Percentiles rank a stretch among this genome's conserved stretches.
Conservation (phyloP, 1,139 yeast genomes). For the Suhomyces panamericanus region DNA sequence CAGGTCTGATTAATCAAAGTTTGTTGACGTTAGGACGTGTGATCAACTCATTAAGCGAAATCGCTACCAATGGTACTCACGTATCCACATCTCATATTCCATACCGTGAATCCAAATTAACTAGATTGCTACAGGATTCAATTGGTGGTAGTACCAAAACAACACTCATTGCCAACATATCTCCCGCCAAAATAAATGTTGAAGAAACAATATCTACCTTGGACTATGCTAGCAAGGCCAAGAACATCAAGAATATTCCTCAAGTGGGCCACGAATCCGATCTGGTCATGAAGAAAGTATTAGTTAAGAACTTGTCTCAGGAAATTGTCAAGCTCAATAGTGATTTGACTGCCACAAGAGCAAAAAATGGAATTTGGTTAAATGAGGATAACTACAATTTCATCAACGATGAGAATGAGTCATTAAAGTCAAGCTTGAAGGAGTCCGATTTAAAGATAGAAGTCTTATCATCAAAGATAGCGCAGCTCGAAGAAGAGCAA, state of each 20-base stretch:
- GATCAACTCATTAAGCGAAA: slow-evolving; percentile 59
- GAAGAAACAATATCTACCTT: slow-evolving; percentile 83
- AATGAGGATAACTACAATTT: slow-evolving; percentile 58
- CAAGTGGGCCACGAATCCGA: slow-evolving; percentile 56
- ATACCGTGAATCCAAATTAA: slow-evolving; percentile 80
- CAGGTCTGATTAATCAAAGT: slow-evolving; percentile 85
- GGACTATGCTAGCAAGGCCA: slow-evolving; percentile 83
- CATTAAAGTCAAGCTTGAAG: slow-evolving; percentile 26
- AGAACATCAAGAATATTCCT: slow-evolving; percentile 72
- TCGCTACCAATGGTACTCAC: slow-evolving; percentile 21
- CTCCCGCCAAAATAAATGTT: slow-evolving; percentile 71
- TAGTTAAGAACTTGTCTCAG: slow-evolving; percentile 55
- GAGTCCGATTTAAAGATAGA: slow-evolving; percentile 18
- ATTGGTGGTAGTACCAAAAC: slow-evolving; percentile 84
- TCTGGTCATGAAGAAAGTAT: slow-evolving; percentile 55
- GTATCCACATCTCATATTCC: slow-evolving; percentile 58
- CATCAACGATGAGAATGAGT: slow-evolving; percentile 37
- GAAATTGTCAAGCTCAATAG: slow-evolving; percentile 57
- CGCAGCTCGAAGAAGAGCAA: slow-evolving; percentile 4
- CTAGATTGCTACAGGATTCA: slow-evolving; percentile 77
- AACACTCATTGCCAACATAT: slow-evolving; percentile 74
- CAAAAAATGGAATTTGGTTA: slow-evolving; percentile 61
- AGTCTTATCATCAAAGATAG: slow-evolving; percentile 4
- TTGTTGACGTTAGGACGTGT: slow-evolving; percentile 82
- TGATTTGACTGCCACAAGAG: slow-evolving; percentile 62